These are phyloP conservation scores for Fusarium liriodendri DNA, from an alignment of 2,329 filamentous ascomycete genomes.

Conservation along the genomic window DNA sequence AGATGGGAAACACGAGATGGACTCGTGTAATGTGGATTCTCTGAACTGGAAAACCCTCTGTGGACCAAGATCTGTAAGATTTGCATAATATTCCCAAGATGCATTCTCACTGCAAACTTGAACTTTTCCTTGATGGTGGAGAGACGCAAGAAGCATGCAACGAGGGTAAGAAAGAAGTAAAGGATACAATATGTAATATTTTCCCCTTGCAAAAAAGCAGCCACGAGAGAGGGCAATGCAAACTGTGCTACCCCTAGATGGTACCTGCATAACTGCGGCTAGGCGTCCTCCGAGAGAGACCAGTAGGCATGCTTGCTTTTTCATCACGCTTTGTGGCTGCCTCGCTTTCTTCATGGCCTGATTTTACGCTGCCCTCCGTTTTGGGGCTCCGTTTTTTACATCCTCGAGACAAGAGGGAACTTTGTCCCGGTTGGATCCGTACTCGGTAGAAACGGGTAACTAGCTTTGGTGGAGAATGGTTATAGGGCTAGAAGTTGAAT, in stretches of 20 bases:
- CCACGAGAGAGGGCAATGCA: background rate
- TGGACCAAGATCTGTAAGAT: background rate
- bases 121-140: background rate
- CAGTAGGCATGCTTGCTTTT: conserved; percentile 33
- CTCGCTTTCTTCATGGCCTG: conserved; percentile 29
- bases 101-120: background rate
- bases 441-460: background rate
- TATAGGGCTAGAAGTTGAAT: background rate
- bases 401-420: conserved; percentile 20
- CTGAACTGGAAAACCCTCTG: background rate
- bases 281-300: conserved; percentile 20
- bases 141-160: background rate
- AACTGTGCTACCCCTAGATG: background rate
- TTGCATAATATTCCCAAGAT: background rate
- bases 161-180: background rate
- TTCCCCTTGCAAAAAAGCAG: background rate
- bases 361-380: conserved; percentile 10
- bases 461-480: background rate
- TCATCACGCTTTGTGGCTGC: conserved; percentile 28
- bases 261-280: conserved; percentile 23
- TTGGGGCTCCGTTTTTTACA: background rate
- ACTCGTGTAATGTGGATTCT: background rate
- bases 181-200: background rate
- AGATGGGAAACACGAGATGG: background rate
- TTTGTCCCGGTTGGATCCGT: conserved; percentile 9